Evolutionary conservation across 2,329 filamentous ascomycete species (phyloP).

Genomic region (Zasmidium citrigriseum): DNA sequence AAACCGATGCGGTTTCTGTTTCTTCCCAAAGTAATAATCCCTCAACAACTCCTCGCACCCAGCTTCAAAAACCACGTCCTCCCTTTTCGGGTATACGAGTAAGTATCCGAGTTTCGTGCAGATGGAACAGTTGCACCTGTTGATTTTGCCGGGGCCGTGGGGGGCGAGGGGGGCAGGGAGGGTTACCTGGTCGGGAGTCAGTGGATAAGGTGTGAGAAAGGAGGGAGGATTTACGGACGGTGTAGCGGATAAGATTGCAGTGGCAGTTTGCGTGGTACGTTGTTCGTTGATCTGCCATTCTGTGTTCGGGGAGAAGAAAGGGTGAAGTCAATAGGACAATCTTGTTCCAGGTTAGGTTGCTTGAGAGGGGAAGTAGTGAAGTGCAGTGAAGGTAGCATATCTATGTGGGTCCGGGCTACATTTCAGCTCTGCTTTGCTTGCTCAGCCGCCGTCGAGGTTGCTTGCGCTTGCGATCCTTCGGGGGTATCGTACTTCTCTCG

Average conservation of each 20-base stretch:
- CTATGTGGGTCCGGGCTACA: no score
- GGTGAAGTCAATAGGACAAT: no score
- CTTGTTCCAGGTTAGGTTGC: no score
- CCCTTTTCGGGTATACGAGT: slow-evolving; percentile 19
- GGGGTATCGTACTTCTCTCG: no score
- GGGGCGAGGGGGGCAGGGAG: slow-evolving; percentile 22
- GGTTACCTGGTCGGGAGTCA: no score
- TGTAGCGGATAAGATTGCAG: slow-evolving; percentile 24
- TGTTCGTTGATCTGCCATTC: slow-evolving; percentile 3
- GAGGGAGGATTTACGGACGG: no score
- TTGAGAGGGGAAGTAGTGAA: no score
- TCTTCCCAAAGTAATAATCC: slow-evolving; percentile 22
- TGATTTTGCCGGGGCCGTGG: slow-evolving; percentile 16
- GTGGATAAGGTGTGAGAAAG: no score
- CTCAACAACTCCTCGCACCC: slow-evolving; percentile 18
- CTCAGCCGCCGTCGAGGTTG: no score
- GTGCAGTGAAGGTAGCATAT: no score
- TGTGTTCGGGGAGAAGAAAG: background rate
- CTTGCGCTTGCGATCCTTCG: no score
- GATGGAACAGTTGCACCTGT: slow-evolving; percentile 30
- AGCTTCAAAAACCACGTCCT: slow-evolving; percentile 23
- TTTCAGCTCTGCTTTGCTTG: no score
- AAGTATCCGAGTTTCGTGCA: slow-evolving; percentile 29
- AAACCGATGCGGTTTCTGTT: slow-evolving; percentile 26
- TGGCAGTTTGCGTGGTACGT: slow-evolving; percentile 29